Evolutionary conservation across 768 basidiomycete genomes (phyloP), one percentile per base, ranked within the genome.

Genomic region (Amanita rubescens): DNA sequence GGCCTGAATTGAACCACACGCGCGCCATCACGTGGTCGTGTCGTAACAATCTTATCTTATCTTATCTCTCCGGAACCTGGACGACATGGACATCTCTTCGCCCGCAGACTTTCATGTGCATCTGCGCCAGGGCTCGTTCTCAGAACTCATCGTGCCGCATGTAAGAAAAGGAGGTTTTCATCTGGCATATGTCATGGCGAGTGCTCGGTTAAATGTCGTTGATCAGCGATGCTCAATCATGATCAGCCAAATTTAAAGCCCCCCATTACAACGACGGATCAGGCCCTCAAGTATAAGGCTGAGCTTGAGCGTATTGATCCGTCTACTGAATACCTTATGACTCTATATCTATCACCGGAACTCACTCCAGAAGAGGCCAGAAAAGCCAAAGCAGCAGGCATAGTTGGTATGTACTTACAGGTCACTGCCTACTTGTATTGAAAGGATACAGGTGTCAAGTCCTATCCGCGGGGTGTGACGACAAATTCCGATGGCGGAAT

Each of bases 401-500:
- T 99, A 57, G 79, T 78, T 43, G 90, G 76, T 75, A 52, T 35
- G 71, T 58, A 35, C 11, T 34, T 32, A 15, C 15, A 34, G n/a
- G 12, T 14, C 3, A 17, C 15, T 11, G 11, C 35, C 14, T 15
- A 32, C 42, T 30, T 37, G 19, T 12, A 9, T 39, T 47, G 15
- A 30, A 32, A 25, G 19, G 7, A n/a, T 22, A 17, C 38, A 77
- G 76, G 95, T 37, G 91, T 99, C 60, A 98, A 99, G 70, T 94
- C 90, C 14, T 99, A 99, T 67, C 96, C 96, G 45, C 78, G 90
- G 56, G 96, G 96, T 9, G 95, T 99, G 3, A 99, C 96, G 20
- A 99, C 96, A 33, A 95, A 97, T 67, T 94, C 91, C 11, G 91
- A 94, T 54, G 85, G 90, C 32, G 96, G 96, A 6, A 95, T 98